phyloP scores from a whole-genome alignment of 805 yeast genomes.

The Candida xiaguanensis region DNA sequence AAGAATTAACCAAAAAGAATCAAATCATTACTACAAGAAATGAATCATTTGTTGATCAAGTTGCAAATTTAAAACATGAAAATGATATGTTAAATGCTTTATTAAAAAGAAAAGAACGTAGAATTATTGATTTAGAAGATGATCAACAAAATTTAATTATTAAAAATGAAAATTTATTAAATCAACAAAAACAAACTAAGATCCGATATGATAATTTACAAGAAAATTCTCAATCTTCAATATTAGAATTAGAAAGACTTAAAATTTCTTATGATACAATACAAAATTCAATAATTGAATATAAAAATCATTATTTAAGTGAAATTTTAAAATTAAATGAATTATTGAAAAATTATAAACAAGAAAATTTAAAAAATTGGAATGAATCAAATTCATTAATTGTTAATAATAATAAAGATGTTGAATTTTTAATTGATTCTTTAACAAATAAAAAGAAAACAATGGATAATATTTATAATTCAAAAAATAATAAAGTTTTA shows the following conservation, averaged over 20 bases:
- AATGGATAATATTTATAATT: conserved; percentile 47
- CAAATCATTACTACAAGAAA: conserved; percentile 45
- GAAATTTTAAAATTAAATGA: conserved; percentile 39
- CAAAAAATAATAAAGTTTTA: conserved; percentile 42
- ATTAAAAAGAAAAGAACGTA: conserved; percentile 65
- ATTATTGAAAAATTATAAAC: conserved; percentile 35
- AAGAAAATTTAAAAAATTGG: conserved; percentile 30
- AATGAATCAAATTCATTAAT: conserved; percentile 34
- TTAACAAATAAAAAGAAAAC: conserved; percentile 44
- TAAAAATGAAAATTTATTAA: conserved; percentile 45
- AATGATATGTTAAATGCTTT: conserved; percentile 69
- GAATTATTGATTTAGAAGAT: conserved; percentile 62
- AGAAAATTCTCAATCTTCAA: conserved; percentile 39
- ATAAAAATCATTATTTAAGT: conserved; percentile 44
- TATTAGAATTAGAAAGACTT: conserved; percentile 53
- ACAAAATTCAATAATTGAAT: conserved; percentile 48
- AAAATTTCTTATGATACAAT: conserved; percentile 59
- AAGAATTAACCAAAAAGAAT: conserved; percentile 52
- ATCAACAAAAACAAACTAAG: conserved; percentile 48
- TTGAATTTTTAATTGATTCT: conserved; percentile 47
- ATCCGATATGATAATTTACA: conserved; percentile 47
- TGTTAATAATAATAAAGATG: conserved; percentile 44
- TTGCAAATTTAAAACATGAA: conserved; percentile 71
- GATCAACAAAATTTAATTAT: conserved; percentile 48
- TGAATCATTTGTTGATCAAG: conserved; percentile 56